Conservation (phyloP, 768 basidiomycete genomes). For the Suillus tomentosus region DNA sequence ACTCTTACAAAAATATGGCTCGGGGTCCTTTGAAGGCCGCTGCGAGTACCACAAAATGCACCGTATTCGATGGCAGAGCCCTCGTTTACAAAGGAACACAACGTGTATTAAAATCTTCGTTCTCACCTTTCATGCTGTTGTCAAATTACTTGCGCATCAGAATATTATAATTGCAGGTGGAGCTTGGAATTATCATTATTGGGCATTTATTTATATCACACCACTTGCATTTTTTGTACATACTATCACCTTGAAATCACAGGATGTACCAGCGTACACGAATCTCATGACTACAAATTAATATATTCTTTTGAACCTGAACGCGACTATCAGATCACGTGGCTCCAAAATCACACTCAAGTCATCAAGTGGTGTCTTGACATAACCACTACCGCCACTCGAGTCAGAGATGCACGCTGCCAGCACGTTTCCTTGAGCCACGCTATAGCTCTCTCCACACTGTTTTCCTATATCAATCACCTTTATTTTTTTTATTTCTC, state of each 20-base stretch:
- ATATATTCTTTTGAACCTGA: background rate
- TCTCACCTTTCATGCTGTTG: background rate
- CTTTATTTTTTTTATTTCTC: background rate
- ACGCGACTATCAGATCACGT: constrained; percentile 2
- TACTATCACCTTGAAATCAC: background rate
- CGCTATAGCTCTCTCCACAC: background rate
- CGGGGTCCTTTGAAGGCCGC: background rate
- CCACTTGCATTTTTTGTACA: background rate
- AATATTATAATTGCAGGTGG: background rate
- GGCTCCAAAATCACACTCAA: background rate
- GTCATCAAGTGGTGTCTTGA: background rate
- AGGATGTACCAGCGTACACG: background rate
- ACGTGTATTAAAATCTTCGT: background rate
- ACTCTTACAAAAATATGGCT: background rate
- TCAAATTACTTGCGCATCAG: background rate
- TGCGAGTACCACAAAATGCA: background rate
- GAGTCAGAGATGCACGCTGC: constrained; percentile 9
- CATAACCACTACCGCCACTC: background rate
- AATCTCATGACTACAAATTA: background rate
- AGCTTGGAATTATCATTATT: background rate
- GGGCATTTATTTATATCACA: no score
- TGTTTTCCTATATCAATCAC: background rate
- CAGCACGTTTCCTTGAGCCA: constrained; percentile 9
- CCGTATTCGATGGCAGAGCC: background rate
- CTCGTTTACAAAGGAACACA: background rate